phyloP scores from a whole-genome alignment of 805 yeast species.

The Lachancea fermentati region DNA sequence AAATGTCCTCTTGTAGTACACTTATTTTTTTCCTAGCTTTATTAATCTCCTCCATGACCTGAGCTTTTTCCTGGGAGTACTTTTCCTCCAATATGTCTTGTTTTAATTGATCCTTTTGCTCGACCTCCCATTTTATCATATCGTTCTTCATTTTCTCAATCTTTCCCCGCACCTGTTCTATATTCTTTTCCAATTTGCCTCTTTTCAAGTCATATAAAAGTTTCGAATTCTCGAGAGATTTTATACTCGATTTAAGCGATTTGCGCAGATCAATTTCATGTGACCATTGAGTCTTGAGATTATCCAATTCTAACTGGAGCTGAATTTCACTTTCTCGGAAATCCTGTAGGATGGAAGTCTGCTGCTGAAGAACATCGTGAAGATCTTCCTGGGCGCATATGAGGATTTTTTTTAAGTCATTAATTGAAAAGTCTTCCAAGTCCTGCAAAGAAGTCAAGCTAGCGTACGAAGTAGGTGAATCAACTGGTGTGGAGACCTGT shows the following conservation, averaged over 20 bases:
- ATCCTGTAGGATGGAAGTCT: conserved; percentile 22
- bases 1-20: conserved; percentile 18
- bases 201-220: conserved; percentile 28
- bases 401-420: conserved; percentile 29
- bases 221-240: conserved; percentile 31
- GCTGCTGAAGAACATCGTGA: conserved; percentile 30
- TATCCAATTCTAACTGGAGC: conserved; percentile 26
- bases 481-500: conserved; percentile 5
- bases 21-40: conserved; percentile 10
- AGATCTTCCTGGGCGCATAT: conserved; percentile 32
- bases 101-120: conserved; percentile 16
- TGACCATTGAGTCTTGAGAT: conserved; percentile 29
- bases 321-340: conserved; percentile 28
- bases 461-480: conserved; percentile 20
- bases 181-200: conserved; percentile 26
- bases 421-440: conserved; percentile 27
- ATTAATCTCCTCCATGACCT: conserved; percentile 11
- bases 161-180: conserved; percentile 21
- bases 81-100: conserved; percentile 12
- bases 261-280: conserved; percentile 30
- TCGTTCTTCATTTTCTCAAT: conserved; percentile 26
- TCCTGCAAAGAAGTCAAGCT: conserved; percentile 26
- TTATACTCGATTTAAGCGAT: conserved; percentile 30
- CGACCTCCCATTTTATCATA: conserved; percentile 23
- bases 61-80: conserved; percentile 10